These are phyloP conservation scores for Globisporangium polare DNA, from an alignment of 352 stramenopile genomes.

Conservation along the genomic window DNA sequence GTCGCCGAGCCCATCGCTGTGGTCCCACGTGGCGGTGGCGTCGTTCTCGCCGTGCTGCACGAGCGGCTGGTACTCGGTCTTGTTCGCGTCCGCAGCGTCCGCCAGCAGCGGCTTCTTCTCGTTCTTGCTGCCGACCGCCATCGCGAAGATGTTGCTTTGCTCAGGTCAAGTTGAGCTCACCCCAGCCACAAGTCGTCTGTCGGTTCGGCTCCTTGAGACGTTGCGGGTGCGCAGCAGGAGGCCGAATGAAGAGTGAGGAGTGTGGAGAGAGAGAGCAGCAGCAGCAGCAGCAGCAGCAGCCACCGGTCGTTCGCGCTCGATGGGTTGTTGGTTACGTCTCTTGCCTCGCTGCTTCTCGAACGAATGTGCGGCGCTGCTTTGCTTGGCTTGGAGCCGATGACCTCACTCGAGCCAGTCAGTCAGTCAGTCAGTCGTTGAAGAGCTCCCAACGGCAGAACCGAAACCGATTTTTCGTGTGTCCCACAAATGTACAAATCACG, in stretches of 20 bases:
- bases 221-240: neutral
- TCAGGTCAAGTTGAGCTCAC: neutral
- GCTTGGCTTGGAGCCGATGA: neutral
- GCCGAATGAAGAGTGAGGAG: neutral
- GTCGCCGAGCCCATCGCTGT: slow-evolving; percentile 31
- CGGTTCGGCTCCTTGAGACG: neutral
- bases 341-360: neutral
- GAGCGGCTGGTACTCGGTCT: slow-evolving; percentile 18
- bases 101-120: slow-evolving; percentile 21
- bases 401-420: neutral
- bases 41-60: slow-evolving; percentile 11
- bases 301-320: neutral
- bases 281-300: no score
- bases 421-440: slow-evolving; percentile 2
- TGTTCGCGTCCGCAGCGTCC: neutral
- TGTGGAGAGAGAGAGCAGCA: neutral
- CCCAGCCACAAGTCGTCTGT: neutral
- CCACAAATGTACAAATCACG: slow-evolving; percentile 1
- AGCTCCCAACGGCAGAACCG: slow-evolving; percentile 1
- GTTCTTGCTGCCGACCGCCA: slow-evolving; percentile 10
- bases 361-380: neutral
- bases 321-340: neutral
- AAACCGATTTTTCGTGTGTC: neutral
- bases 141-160: neutral
- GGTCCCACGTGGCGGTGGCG: neutral